phyloP scores from a whole-genome alignment of 371 early-diverging fungal genomes.

The Umbelopsis sp. region DNA sequence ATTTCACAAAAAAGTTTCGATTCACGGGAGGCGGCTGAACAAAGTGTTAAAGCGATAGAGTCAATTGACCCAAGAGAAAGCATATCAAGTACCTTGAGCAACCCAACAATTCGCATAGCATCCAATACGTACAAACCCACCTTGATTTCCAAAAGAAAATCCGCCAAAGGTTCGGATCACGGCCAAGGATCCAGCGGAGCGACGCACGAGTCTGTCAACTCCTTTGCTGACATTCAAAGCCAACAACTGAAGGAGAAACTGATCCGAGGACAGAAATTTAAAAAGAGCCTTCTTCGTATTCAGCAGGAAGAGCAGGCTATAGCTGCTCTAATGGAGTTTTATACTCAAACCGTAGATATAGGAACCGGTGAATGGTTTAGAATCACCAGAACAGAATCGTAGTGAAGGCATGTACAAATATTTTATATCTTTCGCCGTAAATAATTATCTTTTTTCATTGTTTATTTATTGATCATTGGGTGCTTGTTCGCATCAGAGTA shows the following conservation, averaged over 20 bases:
- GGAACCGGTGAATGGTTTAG: constrained; percentile 53
- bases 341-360: constrained; percentile 44
- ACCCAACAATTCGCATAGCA: background rate
- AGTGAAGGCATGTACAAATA: background rate
- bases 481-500: no score
- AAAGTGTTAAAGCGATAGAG: background rate
- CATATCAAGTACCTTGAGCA: background rate
- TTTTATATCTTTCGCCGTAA: background rate
- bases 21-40: constrained; percentile 6
- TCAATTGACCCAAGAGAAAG: background rate
- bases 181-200: background rate
- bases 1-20: background rate
- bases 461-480: no score
- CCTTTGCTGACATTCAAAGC: constrained; percentile 47
- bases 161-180: background rate
- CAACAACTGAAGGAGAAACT: constrained; percentile 44
- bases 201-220: constrained; percentile 1
- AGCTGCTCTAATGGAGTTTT: constrained; percentile 36
- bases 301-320: constrained; percentile 53
- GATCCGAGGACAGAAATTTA: constrained; percentile 37
- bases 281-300: constrained; percentile 46
- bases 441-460: no score
- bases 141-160: background rate
- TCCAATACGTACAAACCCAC: constrained; percentile 4
- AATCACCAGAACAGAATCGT: constrained; percentile 26